Percentiles rank a stretch among this genome's conserved stretches.
phyloP scores from a whole-genome alignment of 2,329 filamentous ascomycete genomes.

The Phyllachora maydis region DNA sequence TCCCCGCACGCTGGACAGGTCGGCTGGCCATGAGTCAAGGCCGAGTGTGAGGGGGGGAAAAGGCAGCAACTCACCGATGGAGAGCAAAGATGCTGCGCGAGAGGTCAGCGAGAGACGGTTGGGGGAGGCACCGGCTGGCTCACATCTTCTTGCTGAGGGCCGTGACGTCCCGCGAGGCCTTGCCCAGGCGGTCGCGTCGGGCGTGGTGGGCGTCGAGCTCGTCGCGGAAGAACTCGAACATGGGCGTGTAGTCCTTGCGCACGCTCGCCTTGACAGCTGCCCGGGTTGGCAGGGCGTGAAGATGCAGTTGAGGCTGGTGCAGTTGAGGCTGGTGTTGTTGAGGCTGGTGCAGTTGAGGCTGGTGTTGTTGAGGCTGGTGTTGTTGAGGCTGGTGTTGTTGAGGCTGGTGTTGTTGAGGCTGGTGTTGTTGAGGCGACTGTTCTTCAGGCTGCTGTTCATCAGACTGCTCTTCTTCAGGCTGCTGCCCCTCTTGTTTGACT shows the following conservation, averaged over 20 bases:
- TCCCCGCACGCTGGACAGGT: slow-evolving; percentile 33
- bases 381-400: too few species aligned
- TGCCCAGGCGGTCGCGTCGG: slow-evolving; percentile 72
- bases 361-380: too few species aligned
- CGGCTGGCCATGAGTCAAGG: background rate
- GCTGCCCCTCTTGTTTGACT: too few species aligned
- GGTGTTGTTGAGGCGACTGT: too few species aligned
- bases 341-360: too few species aligned
- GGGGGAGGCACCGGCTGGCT: slow-evolving; percentile 8
- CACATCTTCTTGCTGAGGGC: slow-evolving; percentile 95
- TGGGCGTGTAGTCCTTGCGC: slow-evolving; percentile 34
- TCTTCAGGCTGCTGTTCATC: too few species aligned
- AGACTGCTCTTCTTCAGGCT: too few species aligned
- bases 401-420: too few species aligned
- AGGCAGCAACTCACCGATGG: slow-evolving; percentile 39
- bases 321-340: too few species aligned
- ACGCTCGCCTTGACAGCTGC: slow-evolving; percentile 13
- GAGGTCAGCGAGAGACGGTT: background rate
- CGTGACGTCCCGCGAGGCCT: slow-evolving; percentile 81
- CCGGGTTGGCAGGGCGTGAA: too few species aligned
- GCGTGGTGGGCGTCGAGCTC: slow-evolving; percentile 93
- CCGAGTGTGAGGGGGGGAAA: background rate
- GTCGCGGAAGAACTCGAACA: slow-evolving; percentile 72
- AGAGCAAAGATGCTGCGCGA: slow-evolving; percentile 55
- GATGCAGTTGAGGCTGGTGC: too few species aligned